Evolutionary conservation across 805 yeast species (phyloP).

Genomic region (Priceomyces fermenticarens): DNA sequence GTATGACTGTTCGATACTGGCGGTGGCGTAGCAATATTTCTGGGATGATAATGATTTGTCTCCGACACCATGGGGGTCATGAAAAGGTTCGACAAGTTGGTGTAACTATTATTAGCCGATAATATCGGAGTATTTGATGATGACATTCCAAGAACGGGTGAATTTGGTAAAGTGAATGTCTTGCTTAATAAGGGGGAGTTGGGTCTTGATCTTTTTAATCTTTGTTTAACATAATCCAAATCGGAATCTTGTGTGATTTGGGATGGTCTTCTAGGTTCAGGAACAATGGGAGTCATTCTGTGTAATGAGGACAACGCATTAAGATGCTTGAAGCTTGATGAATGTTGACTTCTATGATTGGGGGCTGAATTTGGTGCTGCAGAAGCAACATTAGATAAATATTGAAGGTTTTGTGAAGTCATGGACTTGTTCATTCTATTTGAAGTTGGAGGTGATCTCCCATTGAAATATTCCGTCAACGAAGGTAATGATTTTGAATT

Average conservation of each 20-base stretch:
- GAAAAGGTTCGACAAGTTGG: slow-evolving; percentile 35
- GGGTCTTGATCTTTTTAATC: slow-evolving; percentile 48
- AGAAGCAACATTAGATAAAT: slow-evolving; percentile 22
- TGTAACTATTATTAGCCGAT: slow-evolving; percentile 39
- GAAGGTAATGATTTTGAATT: slow-evolving; percentile 54
- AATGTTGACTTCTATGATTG: slow-evolving; percentile 11
- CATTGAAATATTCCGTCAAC: slow-evolving; percentile 44
- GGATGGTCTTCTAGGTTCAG: slow-evolving; percentile 9
- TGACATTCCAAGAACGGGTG: slow-evolving; percentile 41
- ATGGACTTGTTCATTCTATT: slow-evolving; percentile 2
- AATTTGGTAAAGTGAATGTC: slow-evolving; percentile 40
- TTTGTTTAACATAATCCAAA: slow-evolving; percentile 44
- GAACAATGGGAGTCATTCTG: slow-evolving; percentile 57
- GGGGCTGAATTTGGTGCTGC: slow-evolving; percentile 2
- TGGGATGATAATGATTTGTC: slow-evolving; percentile 3
- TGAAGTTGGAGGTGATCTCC: slow-evolving; percentile 10
- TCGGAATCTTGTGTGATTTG: slow-evolving; percentile 41
- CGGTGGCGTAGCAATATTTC: slow-evolving; percentile 7
- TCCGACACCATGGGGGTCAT: slow-evolving; percentile 25
- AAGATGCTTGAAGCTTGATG: slow-evolving; percentile 18
- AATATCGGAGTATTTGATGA: slow-evolving; percentile 38
- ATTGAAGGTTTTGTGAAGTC: slow-evolving; percentile 17
- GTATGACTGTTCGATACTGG: slow-evolving; percentile 11
- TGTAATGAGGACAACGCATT: slow-evolving; percentile 50
- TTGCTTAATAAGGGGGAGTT: slow-evolving; percentile 40